These are phyloP conservation scores for Talaromyces sp. DNA, from an alignment of 2,329 filamentous ascomycete genomes.

Conservation along the genomic window DNA sequence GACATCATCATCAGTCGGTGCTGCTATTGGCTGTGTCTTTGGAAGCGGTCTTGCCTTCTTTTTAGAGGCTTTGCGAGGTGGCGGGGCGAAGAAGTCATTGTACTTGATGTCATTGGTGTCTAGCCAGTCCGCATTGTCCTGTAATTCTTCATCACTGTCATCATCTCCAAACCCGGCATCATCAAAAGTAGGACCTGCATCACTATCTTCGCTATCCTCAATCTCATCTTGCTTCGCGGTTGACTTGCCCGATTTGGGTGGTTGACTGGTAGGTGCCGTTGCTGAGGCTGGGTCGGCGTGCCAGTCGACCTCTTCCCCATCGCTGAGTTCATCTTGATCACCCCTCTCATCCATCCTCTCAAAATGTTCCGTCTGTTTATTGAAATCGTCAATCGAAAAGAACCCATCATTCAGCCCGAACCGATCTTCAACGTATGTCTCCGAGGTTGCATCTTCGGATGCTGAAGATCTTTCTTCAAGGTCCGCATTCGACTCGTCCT, in stretches of 20 bases:
- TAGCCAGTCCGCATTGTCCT: constrained; percentile 49
- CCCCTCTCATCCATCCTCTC: constrained; percentile 78
- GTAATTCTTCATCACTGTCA: constrained; percentile 60
- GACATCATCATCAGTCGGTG: constrained; percentile 61
- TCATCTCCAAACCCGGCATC: constrained; percentile 63
- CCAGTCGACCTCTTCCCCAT: constrained; percentile 84
- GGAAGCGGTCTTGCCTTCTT: constrained; percentile 50
- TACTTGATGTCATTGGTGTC: constrained; percentile 90
- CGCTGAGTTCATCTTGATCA: constrained; percentile 67
- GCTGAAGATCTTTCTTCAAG: constrained; percentile 1
- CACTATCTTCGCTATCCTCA: constrained; percentile 41
- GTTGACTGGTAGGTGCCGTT: constrained; percentile 13
- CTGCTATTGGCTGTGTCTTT: constrained; percentile 44
- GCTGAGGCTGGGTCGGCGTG: constrained; percentile 64
- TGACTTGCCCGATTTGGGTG: constrained; percentile 20
- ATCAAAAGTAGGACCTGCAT: constrained; percentile 76
- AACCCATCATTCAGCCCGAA: constrained; percentile 94
- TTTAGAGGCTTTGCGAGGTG: constrained; percentile 63
- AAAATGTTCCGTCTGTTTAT: constrained; percentile 83
- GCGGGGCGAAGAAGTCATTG: constrained; percentile 87
- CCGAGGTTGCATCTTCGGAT: constrained; percentile 25
- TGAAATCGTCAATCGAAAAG: constrained; percentile 97
- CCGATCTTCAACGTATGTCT: constrained; percentile 64
- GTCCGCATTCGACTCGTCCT: constrained; percentile 4
- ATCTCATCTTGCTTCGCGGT: constrained; percentile 52